Percentiles rank a stretch among this genome's conserved stretches.
Evolutionary conservation across 805 yeast genomes (phyloP).

Genomic region (Cephaloascus fragrans): DNA sequence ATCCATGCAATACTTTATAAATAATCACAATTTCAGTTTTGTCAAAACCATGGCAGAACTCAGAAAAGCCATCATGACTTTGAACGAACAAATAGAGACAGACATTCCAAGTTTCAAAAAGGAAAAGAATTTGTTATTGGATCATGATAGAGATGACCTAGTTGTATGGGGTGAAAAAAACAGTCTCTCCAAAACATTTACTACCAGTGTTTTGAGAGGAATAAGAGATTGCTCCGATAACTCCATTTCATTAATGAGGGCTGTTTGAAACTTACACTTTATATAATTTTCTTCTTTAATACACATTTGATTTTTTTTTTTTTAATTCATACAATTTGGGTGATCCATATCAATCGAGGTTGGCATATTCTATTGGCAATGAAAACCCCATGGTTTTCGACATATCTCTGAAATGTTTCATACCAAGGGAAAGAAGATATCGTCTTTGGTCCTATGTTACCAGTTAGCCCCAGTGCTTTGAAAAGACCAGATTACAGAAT

Average conservation of each 20-base stretch:
- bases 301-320: not conserved
- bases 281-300: not conserved
- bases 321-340: no score
- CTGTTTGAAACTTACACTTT: not conserved
- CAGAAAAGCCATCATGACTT: slow-evolving; percentile 5
- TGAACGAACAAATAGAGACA: slow-evolving; percentile 5
- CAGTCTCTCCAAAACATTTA: slow-evolving; percentile 3
- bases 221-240: slow-evolving; percentile 5
- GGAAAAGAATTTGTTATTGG: slow-evolving; percentile 2
- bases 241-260: slow-evolving; percentile 1
- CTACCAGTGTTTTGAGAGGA: slow-evolving; percentile 7
- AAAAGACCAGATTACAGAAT: no score
- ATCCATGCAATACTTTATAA: not conserved
- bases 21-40: slow-evolving; percentile 4
- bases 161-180: slow-evolving; percentile 6
- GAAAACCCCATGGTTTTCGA: slow-evolving; percentile 9
- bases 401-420: slow-evolving; percentile 16
- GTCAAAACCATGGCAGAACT: slow-evolving; percentile 12
- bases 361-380: not conserved
- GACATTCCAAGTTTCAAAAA: slow-evolving; percentile 3
- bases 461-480: no score
- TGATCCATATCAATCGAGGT: no score
- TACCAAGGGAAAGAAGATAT: slow-evolving; percentile 18
- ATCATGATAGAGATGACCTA: slow-evolving; percentile 3
- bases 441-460: slow-evolving; percentile 1